These are phyloP conservation scores for Diaporthe nobilis DNA, from an alignment of 2,329 filamentous ascomycete genomes.

Conservation along the genomic window DNA sequence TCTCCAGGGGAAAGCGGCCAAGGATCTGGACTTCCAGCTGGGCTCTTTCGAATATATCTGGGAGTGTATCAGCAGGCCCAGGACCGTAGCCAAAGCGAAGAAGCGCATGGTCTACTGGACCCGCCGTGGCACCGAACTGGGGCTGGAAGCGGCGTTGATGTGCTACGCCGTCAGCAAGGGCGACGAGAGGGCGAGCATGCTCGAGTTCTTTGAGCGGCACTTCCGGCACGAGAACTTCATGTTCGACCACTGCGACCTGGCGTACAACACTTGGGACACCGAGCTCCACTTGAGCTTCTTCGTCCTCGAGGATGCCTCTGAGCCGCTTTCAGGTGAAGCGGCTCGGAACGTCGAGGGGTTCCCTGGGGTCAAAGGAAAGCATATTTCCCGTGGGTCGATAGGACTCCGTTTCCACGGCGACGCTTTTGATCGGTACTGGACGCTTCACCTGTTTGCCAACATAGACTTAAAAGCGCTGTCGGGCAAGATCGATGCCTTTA, in stretches of 20 bases:
- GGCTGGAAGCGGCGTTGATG: neutral
- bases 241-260: slow-evolving; percentile 45
- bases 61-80: neutral
- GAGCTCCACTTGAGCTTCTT: slow-evolving; percentile 50
- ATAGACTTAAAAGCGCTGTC: no score
- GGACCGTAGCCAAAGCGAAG: neutral
- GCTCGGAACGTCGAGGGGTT: neutral
- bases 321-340: neutral
- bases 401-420: slow-evolving; percentile 49
- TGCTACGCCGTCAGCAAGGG: neutral
- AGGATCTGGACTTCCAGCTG: rapidly evolving
- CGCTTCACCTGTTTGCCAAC: slow-evolving; percentile 43
- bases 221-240: slow-evolving; percentile 41
- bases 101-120: neutral
- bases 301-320: slow-evolving; percentile 21
- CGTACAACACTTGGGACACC: slow-evolving; percentile 49
- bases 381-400: slow-evolving; percentile 42
- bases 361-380: slow-evolving; percentile 6
- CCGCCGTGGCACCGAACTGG: no score
- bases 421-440: slow-evolving; percentile 52
- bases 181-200: slow-evolving; percentile 33
- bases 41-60: neutral
- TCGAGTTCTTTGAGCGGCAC: slow-evolving; percentile 46
- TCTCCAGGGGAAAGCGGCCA: no score
- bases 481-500: no score